Evolutionary conservation across 805 yeast genomes (phyloP).

Genomic region (Ogataea corticis): DNA sequence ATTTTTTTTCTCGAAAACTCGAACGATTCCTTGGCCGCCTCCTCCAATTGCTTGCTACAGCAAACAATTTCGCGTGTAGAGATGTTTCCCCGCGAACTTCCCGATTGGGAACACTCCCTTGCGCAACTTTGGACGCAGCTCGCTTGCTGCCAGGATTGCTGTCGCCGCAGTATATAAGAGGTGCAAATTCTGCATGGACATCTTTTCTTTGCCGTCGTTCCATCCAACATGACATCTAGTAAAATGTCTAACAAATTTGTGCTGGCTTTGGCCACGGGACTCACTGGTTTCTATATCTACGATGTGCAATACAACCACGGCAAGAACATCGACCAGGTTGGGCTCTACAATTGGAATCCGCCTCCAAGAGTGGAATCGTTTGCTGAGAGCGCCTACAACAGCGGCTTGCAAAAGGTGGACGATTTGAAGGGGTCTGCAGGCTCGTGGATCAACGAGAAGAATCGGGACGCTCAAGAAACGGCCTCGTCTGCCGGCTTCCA

Average conservation of each 20-base stretch:
- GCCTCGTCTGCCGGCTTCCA: constrained; percentile 12
- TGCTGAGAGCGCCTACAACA: constrained; percentile 13
- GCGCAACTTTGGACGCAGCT: neutral
- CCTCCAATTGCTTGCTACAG: too few species aligned
- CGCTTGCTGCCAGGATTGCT: neutral
- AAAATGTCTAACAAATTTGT: constrained; percentile 22
- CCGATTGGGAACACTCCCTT: neutral
- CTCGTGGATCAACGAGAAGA: constrained; percentile 23
- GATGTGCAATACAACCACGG: constrained; percentile 32
- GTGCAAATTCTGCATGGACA: neutral
- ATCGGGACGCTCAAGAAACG: constrained; percentile 16
- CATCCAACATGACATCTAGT: constrained; percentile 10
- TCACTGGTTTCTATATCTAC: constrained; percentile 30
- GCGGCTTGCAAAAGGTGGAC: constrained; percentile 22
- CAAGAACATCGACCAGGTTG: constrained; percentile 24
- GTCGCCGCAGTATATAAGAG: neutral
- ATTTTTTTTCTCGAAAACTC: too few species aligned
- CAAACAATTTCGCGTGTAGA: too few species aligned
- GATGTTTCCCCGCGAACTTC: neutral
- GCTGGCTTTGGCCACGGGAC: constrained; percentile 27
- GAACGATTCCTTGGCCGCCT: too few species aligned
- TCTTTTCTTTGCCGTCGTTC: neutral
- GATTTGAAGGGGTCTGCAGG: constrained; percentile 23
- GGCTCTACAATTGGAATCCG: constrained; percentile 32
- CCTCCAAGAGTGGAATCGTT: constrained; percentile 20